Percentiles rank a stretch among this genome's conserved stretches.
Evolutionary conservation across 2,329 filamentous ascomycete species (phyloP).

Genomic region (Penicillium hesseltinei): DNA sequence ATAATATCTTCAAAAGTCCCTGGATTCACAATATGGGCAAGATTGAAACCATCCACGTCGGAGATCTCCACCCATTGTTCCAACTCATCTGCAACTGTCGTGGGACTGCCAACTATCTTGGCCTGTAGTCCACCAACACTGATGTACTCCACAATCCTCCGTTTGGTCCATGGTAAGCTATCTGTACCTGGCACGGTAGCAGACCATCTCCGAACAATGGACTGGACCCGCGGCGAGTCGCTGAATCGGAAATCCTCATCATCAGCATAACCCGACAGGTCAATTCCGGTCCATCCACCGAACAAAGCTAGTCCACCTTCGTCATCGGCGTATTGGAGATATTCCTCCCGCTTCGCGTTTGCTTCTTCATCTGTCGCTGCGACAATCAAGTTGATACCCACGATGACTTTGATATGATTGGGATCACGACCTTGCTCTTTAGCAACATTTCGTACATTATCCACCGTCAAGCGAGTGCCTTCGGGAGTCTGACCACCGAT

Average conservation of each 20-base stretch:
- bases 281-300: conserved; percentile 44
- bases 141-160: conserved; percentile 25
- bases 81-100: conserved; percentile 7
- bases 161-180: conserved; percentile 31
- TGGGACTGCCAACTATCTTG: conserved; percentile 2
- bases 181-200: conserved; percentile 34
- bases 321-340: conserved; percentile 40
- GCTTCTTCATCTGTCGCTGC: conserved; percentile 43
- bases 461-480: conserved; percentile 35
- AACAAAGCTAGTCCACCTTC: conserved; percentile 44
- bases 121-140: conserved; percentile 16
- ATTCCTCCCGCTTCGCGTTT: conserved; percentile 39
- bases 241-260: conserved; percentile 43
- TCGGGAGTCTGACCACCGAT: conserved; percentile 41
- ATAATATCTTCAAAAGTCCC: conserved; percentile 25
- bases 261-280: conserved; percentile 24
- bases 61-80: conserved; percentile 20
- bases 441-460: conserved; percentile 38
- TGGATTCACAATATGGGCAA: conserved; percentile 20
- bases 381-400: conserved; percentile 42
- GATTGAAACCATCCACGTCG: conserved; percentile 25
- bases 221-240: conserved; percentile 33
- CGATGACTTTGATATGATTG: conserved; percentile 15
- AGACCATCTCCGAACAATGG: conserved; percentile 34
- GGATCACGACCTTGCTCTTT: conserved; percentile 36